Conservation (phyloP, 2,329 filamentous ascomycete species). For the Ceratocystis destructans region DNA sequence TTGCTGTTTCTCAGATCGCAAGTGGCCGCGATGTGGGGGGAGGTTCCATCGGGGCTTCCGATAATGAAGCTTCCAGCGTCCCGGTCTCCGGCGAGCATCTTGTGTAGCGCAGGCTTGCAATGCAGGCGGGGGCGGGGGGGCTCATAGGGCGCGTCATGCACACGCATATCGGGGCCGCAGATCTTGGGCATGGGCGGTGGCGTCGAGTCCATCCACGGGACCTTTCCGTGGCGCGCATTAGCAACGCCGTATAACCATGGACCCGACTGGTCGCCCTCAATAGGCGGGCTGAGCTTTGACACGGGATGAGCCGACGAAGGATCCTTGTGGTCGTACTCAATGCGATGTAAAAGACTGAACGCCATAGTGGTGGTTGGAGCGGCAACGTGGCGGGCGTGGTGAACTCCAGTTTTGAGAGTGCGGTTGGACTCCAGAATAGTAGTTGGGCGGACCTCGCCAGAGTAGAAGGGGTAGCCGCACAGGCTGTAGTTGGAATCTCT, state of each 20-base stretch:
- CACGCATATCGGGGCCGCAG: neutral
- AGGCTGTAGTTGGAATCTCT: neutral
- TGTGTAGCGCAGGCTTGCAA: conserved; percentile 11
- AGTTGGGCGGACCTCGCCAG: neutral
- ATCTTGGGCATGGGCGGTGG: neutral
- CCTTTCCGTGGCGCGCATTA: neutral
- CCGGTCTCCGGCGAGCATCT: conserved; percentile 15
- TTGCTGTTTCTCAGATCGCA: conserved; percentile 14
- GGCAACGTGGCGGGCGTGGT: conserved; percentile 2
- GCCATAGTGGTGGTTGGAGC: conserved; percentile 8
- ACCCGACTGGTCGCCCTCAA: neutral
- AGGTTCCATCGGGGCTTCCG: conserved; percentile 12
- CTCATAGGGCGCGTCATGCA: neutral
- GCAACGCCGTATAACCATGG: conserved; percentile 12
- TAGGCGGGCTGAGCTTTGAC: neutral
- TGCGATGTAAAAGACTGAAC: conserved; percentile 1
- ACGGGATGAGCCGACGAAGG: conserved; percentile 6
- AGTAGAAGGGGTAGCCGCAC: conserved; percentile 1
- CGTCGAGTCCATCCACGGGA: conserved; percentile 9
- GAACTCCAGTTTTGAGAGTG: neutral
- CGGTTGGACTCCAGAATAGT: conserved; percentile 5
- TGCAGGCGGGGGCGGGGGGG: conserved; percentile 11
- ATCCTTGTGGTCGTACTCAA: conserved; percentile 1
- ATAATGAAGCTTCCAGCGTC: conserved; percentile 17
- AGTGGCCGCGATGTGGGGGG: conserved; percentile 10